Percentiles rank a stretch among this genome's conserved stretches.
phyloP scores from a whole-genome alignment of 2,329 filamentous ascomycete species.

The Calonectria hongkongensis region DNA sequence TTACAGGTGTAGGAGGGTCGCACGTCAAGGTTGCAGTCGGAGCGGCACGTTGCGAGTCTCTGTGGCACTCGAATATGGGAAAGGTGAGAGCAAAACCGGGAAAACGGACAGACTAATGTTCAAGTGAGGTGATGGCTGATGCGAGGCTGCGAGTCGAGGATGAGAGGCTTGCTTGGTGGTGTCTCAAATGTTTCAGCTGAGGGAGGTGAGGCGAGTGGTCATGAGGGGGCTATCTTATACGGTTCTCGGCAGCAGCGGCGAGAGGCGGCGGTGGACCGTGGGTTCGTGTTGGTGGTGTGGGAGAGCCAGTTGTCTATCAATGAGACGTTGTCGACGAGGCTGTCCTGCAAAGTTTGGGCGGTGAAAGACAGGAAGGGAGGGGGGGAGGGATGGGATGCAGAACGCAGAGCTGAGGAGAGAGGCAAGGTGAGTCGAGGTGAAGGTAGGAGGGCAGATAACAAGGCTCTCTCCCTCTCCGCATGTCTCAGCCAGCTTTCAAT shows the following conservation, averaged over 20 bases:
- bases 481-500: conserved; percentile 19
- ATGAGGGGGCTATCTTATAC: conserved; percentile 30
- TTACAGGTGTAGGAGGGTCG: conserved; percentile 28
- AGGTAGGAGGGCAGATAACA: not conserved
- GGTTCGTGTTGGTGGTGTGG: conserved; percentile 8
- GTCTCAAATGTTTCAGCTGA: conserved; percentile 34
- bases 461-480: conserved; percentile 12
- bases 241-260: conserved; percentile 6
- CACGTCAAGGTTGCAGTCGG: conserved; percentile 38
- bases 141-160: conserved; percentile 18
- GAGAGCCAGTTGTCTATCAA: conserved; percentile 1
- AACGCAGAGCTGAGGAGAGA: conserved; percentile 4
- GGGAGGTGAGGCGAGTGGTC: conserved; percentile 38
- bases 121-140: not conserved
- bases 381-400: conserved; percentile 10
- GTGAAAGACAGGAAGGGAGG: not conserved
- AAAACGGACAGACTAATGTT: not conserved
- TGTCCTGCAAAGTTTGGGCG: conserved; percentile 9
- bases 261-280: conserved; percentile 6
- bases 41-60: conserved; percentile 33
- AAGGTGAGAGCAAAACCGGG: conserved; percentile 8
- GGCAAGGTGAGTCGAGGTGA: conserved; percentile 23
- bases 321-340: conserved; percentile 18
- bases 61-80: conserved; percentile 12
- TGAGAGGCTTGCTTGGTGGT: conserved; percentile 1